Conservation (phyloP, 1,284 basidiomycete species). For the Ustilago loliicola region DNA sequence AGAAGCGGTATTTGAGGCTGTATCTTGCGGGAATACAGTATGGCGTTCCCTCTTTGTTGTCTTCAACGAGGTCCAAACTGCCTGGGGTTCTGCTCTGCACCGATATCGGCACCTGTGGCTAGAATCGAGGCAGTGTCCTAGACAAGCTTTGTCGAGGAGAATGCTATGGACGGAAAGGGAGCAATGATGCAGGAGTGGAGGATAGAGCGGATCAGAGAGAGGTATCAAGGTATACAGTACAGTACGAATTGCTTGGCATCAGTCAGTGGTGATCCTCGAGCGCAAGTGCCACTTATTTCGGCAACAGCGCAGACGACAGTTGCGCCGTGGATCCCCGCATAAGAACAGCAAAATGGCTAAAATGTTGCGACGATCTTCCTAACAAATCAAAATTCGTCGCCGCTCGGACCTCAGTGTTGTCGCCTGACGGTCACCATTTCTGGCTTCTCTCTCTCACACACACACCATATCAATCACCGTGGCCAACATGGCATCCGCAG, state of each 20-base stretch:
- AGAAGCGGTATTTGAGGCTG: background rate
- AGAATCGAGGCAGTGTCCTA: too few species aligned
- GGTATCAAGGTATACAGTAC: background rate
- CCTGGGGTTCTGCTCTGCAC: too few species aligned
- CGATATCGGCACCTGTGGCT: too few species aligned
- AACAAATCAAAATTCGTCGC: background rate
- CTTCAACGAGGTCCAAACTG: background rate
- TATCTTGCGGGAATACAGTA: background rate
- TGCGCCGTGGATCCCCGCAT: background rate
- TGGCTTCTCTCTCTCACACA: background rate
- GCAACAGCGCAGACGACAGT: background rate
- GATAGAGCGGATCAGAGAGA: background rate
- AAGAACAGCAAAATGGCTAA: background rate
- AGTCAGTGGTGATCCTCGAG: background rate
- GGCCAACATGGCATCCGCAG: conserved; percentile 13
- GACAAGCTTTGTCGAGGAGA: background rate
- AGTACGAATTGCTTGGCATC: conserved; percentile 6
- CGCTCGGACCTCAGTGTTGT: background rate
- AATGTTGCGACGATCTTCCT: background rate
- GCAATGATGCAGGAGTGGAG: background rate
- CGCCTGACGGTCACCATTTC: background rate
- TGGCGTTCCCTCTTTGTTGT: background rate
- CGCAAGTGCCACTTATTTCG: background rate
- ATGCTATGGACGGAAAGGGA: background rate
- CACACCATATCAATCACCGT: conserved; percentile 7